Evolutionary conservation across 164 flowering plant species (phyloP).

Genomic region (Dillenia suffruticosa): DNA sequence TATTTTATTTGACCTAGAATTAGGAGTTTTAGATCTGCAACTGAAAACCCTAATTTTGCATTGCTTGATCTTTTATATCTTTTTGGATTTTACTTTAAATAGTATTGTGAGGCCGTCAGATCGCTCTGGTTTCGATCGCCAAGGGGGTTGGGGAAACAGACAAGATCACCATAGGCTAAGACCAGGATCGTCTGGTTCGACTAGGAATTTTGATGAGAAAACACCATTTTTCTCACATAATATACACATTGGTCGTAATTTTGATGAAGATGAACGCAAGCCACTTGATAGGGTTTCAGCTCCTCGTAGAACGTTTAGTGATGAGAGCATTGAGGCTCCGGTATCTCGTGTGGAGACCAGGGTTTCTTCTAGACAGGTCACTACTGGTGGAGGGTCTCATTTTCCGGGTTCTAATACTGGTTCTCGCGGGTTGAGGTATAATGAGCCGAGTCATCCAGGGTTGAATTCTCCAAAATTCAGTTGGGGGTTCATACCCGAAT

Average conservation of each 20-base stretch:
- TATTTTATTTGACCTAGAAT: background rate
- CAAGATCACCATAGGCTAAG: conserved; percentile 52
- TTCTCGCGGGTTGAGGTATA: conserved; percentile 22
- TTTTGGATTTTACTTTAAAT: background rate
- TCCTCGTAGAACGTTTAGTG: conserved; percentile 59
- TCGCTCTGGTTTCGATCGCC: conserved; percentile 58
- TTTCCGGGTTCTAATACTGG: conserved; percentile 12
- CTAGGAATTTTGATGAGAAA: conserved; percentile 64
- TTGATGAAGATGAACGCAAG: conserved; percentile 95
- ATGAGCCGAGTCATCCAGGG: conserved; percentile 29
- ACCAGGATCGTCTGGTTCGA: conserved; percentile 65
- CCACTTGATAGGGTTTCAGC: conserved; percentile 69
- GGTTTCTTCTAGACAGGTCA: conserved; percentile 16
- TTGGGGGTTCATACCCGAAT: conserved; percentile 45
- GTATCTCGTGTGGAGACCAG: conserved; percentile 33
- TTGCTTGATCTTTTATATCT: background rate
- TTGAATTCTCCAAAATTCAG: conserved; percentile 18
- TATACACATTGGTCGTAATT: conserved; percentile 63
- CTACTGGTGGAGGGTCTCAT: conserved; percentile 19
- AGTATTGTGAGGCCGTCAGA: conserved; percentile 62
- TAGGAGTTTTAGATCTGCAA: conserved; percentile 14
- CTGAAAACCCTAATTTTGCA: conserved; percentile 16
- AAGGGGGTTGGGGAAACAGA: conserved; percentile 55
- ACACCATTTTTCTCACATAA: conserved; percentile 49
- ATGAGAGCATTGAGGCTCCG: conserved; percentile 36